These are phyloP conservation scores for Heliamphora exappendiculata DNA, from an alignment of 148 eudicot species.

Conservation along the genomic window DNA sequence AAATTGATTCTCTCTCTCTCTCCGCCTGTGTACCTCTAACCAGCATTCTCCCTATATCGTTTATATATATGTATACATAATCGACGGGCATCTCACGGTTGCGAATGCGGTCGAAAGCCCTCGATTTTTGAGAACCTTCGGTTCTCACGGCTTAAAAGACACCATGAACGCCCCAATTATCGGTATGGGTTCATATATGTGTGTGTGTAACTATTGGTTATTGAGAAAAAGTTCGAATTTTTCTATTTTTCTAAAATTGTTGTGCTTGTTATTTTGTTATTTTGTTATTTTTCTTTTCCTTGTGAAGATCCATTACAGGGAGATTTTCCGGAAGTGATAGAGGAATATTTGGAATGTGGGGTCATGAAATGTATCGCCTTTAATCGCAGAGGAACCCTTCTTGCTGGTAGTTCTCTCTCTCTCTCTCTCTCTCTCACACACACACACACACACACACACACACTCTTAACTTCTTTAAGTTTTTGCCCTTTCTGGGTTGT, in stretches of 20 bases:
- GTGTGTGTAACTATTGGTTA: not conserved
- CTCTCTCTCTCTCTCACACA: not conserved
- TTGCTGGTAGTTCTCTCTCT: conserved; percentile 57
- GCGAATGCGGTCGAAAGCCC: not conserved
- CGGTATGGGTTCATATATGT: conserved; percentile 13
- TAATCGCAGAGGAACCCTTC: conserved; percentile 94
- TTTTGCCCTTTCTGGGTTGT: no score
- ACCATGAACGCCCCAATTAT: conserved; percentile 41
- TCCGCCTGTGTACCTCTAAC: no score
- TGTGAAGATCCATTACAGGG: conserved; percentile 91
- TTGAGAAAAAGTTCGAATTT: not conserved
- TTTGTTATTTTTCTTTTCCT: not conserved
- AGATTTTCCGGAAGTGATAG: conserved; percentile 93
- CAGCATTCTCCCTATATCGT: no score
- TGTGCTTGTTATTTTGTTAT: not conserved
- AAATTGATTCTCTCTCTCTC: no score
- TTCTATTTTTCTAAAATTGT: not conserved
- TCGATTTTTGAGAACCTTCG: not conserved
- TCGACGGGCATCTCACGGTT: not conserved
- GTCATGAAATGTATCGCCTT: conserved; percentile 86
- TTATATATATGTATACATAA: no score
- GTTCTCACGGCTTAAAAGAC: not conserved
- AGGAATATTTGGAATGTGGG: conserved; percentile 92
- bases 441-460: no score
- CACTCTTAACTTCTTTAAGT: no score